Percentiles rank a stretch among this genome's conserved stretches.
Conservation (phyloP, 2,329 filamentous ascomycete genomes). For the Aurifilum marmelostoma region DNA sequence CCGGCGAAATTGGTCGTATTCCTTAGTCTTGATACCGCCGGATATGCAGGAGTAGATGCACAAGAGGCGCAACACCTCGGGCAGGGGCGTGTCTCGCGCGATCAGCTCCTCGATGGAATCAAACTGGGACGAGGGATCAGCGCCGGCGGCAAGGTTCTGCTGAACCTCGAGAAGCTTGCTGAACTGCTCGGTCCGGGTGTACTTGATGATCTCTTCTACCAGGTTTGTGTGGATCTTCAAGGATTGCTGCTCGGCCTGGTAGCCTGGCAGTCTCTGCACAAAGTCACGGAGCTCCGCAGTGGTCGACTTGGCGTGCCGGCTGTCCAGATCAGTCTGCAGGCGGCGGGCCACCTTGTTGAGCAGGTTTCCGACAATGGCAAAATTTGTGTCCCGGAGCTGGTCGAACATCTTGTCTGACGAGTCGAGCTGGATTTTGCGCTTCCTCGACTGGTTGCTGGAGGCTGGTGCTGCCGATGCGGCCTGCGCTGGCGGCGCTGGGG, state of each 20-base stretch:
- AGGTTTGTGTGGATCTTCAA: conserved; percentile 90
- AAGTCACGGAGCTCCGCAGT: conserved; percentile 92
- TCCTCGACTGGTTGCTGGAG: conserved; percentile 63
- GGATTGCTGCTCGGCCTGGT: conserved; percentile 91
- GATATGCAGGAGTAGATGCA: conserved; percentile 91
- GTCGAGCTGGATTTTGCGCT: conserved; percentile 87
- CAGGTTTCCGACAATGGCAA: conserved; percentile 86
- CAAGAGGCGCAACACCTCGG: conserved; percentile 80
- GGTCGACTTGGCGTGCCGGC: conserved; percentile 81
- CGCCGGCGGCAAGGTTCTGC: conserved; percentile 89
- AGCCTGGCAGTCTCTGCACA: conserved; percentile 88
- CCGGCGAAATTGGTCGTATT: conserved; percentile 86
- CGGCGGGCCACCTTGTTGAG: conserved; percentile 90
- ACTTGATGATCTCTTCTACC: conserved; percentile 93
- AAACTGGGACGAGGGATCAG: conserved; percentile 86
- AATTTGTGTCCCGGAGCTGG: conserved; percentile 88
- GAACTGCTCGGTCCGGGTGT: conserved; percentile 88
- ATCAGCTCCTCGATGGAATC: conserved; percentile 95
- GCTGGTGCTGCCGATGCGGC: conserved; percentile 59
- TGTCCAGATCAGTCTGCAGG: conserved; percentile 84
- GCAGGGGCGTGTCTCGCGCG: conserved; percentile 77
- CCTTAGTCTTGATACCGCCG: conserved; percentile 84
- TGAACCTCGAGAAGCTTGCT: conserved; percentile 88
- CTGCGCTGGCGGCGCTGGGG: conserved; percentile 61
- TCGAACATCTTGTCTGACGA: conserved; percentile 87